phyloP scores from a whole-genome alignment of 2,329 filamentous ascomycete genomes.

The Cephalotrichum gorgonifer region DNA sequence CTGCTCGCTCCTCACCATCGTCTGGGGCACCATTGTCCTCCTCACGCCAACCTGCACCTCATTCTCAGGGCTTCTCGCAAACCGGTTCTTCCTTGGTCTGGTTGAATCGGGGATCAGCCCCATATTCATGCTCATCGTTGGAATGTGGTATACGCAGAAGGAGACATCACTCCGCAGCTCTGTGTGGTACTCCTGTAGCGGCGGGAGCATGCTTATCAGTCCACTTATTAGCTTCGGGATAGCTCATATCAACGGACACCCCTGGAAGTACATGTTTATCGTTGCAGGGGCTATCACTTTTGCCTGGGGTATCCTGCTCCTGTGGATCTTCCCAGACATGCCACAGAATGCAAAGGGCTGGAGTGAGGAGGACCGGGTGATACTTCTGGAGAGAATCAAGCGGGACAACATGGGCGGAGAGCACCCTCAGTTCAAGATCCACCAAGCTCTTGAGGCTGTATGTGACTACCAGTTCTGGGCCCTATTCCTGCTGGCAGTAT shows the following conservation, averaged over 20 bases:
- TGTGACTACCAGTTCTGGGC: slow-evolving; percentile 25
- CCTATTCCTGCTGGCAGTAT: slow-evolving; percentile 17
- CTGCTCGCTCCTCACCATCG: slow-evolving; percentile 5
- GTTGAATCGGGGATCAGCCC: slow-evolving; percentile 38
- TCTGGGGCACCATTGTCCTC: slow-evolving; percentile 25
- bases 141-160: slow-evolving; percentile 21
- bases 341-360: slow-evolving; percentile 9
- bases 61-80: slow-evolving; percentile 29
- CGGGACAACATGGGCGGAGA: slow-evolving; percentile 34
- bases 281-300: slow-evolving; percentile 11
- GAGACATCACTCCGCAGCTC: slow-evolving; percentile 5
- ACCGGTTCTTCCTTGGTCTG: slow-evolving; percentile 32
- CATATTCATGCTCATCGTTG: slow-evolving; percentile 38
- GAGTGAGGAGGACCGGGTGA: slow-evolving; percentile 23
- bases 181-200: slow-evolving; percentile 5
- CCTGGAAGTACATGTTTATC: slow-evolving; percentile 13
- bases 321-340: slow-evolving; percentile 8
- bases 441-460: slow-evolving; percentile 42
- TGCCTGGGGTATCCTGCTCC: slow-evolving; percentile 8
- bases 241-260: slow-evolving; percentile 15
- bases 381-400: slow-evolving; percentile 42
- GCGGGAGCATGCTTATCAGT: slow-evolving; percentile 12
- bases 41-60: slow-evolving; percentile 28
- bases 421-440: slow-evolving; percentile 34
- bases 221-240: slow-evolving; percentile 21